A percentile compares a stretch with the other conserved stretches of the same genome.
These are phyloP conservation scores for Neodidymelliopsis sp. DNA, from an alignment of 2,329 filamentous ascomycete species.

Conservation along the genomic window DNA sequence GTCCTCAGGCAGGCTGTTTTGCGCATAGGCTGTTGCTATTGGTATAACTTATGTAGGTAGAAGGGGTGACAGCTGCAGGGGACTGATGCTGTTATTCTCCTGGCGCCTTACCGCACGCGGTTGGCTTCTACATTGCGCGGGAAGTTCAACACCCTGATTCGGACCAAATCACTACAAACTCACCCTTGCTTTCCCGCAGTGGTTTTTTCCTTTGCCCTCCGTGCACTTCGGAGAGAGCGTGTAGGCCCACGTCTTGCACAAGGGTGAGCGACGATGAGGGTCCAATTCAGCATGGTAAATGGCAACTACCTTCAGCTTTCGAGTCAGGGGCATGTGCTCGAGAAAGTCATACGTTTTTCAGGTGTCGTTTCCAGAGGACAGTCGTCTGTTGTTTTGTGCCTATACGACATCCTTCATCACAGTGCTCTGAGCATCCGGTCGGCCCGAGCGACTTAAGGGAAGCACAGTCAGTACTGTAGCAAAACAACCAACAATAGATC, in stretches of 20 bases:
- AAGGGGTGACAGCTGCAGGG: background rate
- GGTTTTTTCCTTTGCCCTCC: background rate
- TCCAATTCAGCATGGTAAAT: background rate
- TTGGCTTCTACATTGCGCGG: background rate
- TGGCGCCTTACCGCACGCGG: conserved; percentile 6
- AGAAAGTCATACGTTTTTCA: conserved; percentile 39
- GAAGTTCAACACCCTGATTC: background rate
- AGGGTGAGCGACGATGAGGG: conserved; percentile 1
- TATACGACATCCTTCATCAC: too few relatives aligned
- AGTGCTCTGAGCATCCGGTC: too few relatives aligned
- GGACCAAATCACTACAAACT: conserved; percentile 8
- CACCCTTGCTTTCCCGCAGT: background rate
- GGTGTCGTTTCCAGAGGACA: too few relatives aligned
- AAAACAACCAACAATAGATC: too few relatives aligned
- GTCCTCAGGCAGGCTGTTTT: background rate
- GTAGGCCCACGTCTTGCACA: background rate
- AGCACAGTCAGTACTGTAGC: too few relatives aligned
- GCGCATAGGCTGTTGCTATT: background rate
- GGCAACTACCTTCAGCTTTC: too few relatives aligned
- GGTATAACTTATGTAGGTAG: background rate
- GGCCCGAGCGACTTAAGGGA: too few relatives aligned
- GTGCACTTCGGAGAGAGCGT: conserved; percentile 6
- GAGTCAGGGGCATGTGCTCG: too few relatives aligned
- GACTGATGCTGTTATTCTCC: conserved; percentile 1
- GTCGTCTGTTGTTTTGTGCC: too few relatives aligned